phyloP scores from a whole-genome alignment of 2,329 filamentous ascomycete species.

The Trichoderma semiorbis region DNA sequence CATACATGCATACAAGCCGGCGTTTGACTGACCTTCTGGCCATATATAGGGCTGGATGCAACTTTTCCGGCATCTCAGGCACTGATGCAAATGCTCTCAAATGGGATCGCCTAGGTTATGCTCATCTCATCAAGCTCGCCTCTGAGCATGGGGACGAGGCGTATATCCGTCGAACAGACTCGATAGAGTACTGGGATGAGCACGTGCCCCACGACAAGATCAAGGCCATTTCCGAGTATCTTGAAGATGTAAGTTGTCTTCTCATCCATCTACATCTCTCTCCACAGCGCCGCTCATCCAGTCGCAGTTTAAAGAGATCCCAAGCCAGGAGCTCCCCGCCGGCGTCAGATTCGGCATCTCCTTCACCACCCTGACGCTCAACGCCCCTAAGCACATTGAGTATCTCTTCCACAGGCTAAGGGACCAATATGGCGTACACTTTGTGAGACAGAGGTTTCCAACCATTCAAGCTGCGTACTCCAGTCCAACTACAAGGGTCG shows the following conservation, averaged over 20 bases:
- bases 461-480: slow-evolving; percentile 28
- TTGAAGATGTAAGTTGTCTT: slow-evolving; percentile 34
- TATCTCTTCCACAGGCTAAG: slow-evolving; percentile 29
- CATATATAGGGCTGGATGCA: slow-evolving; percentile 38
- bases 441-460: slow-evolving; percentile 29
- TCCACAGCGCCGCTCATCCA: not conserved
- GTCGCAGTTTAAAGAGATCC: slow-evolving; percentile 30
- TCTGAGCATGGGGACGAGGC: slow-evolving; percentile 29
- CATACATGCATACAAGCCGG: not conserved
- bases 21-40: not conserved
- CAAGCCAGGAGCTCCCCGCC: slow-evolving; percentile 28
- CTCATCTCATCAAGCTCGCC: slow-evolving; percentile 35
- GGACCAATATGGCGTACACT: slow-evolving; percentile 31
- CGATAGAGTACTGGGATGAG: slow-evolving; percentile 41
- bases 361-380: slow-evolving; percentile 37
- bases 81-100: slow-evolving; percentile 39
- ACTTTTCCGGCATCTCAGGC: slow-evolving; percentile 44
- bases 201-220: slow-evolving; percentile 39
- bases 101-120: slow-evolving; percentile 41
- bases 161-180: slow-evolving; percentile 37
- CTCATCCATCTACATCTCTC: not conserved
- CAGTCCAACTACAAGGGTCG: slow-evolving; percentile 28
- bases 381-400: slow-evolving; percentile 37
- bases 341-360: slow-evolving; percentile 35
- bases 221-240: slow-evolving; percentile 38